Evolutionary conservation across 176 grass and related monocot species (phyloP).

Genomic region (Carex kokanica): DNA sequence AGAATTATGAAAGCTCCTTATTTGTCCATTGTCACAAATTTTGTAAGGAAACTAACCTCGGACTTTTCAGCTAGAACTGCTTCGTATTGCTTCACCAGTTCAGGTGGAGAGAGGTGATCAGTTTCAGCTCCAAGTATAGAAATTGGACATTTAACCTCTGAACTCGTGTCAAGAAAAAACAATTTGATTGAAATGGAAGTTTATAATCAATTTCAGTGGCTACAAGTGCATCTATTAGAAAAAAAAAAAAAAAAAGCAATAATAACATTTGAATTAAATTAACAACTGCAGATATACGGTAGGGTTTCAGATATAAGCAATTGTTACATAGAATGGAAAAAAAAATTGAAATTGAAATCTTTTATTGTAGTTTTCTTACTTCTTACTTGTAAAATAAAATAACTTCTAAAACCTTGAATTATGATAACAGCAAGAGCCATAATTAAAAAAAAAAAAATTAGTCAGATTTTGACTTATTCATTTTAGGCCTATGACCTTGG

Average conservation of each 20-base stretch:
- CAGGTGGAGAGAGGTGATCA: slow-evolving; percentile 48
- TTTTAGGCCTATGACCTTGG: background rate
- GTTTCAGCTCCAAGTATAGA: slow-evolving; percentile 71
- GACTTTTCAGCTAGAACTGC: slow-evolving; percentile 46
- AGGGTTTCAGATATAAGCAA: background rate
- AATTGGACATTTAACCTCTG: slow-evolving; percentile 61
- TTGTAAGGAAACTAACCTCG: slow-evolving; percentile 39
- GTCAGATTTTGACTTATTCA: background rate
- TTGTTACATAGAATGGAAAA: background rate
- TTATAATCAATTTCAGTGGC: background rate
- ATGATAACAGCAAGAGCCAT: background rate
- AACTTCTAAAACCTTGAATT: background rate
- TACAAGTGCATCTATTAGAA: background rate
- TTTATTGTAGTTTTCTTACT: background rate
- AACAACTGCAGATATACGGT: background rate
- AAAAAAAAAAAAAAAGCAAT: background rate
- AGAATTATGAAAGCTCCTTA: background rate
- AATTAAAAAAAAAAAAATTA: background rate
- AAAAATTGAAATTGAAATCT: background rate
- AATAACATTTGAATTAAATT: background rate
- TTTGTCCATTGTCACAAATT: background rate
- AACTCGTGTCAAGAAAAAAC: background rate
- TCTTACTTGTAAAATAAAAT: background rate
- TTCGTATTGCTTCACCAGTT: slow-evolving; percentile 62
- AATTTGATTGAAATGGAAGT: background rate